These are phyloP conservation scores for Daldinia caldariorum DNA, from an alignment of 495 filamentous ascomycete genomes.

Conservation along the genomic window DNA sequence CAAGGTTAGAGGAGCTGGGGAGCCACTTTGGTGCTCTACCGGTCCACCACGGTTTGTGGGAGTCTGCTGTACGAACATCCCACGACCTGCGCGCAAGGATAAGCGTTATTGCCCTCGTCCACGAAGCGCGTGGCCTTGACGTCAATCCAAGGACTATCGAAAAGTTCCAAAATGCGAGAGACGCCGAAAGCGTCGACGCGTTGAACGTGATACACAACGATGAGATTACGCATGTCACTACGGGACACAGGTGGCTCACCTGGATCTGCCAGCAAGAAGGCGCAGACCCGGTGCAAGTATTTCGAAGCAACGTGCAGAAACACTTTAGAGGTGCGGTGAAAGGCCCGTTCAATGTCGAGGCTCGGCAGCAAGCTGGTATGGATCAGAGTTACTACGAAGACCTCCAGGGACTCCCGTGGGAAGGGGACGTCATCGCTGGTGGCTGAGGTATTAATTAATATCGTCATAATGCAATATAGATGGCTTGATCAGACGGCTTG, in stretches of 20 bases:
- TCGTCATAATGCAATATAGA: background rate
- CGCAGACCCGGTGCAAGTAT: constrained; percentile 62
- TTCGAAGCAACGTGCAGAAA: constrained; percentile 59
- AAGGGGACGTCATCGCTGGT: constrained; percentile 43
- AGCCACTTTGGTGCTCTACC: constrained; percentile 61
- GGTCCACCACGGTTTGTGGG: constrained; percentile 63
- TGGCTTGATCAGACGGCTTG: too few species aligned
- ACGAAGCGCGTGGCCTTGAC: constrained; percentile 63
- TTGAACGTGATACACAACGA: constrained; percentile 64
- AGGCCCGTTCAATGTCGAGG: constrained; percentile 63
- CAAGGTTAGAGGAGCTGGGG: constrained; percentile 61
- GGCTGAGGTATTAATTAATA: constrained; percentile 26
- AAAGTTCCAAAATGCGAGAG: constrained; percentile 60
- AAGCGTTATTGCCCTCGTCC: constrained; percentile 63
- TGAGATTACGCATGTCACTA: constrained; percentile 66
- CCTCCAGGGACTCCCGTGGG: constrained; percentile 40
- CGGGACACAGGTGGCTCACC: constrained; percentile 62
- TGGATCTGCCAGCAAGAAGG: constrained; percentile 64
- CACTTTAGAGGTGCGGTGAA: constrained; percentile 59
- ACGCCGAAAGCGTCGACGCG: constrained; percentile 56
- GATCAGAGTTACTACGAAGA: constrained; percentile 60
- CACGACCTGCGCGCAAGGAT: constrained; percentile 62
- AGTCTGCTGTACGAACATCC: constrained; percentile 58
- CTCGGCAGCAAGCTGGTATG: constrained; percentile 61
- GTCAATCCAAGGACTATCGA: constrained; percentile 65